Percentiles rank a stretch among this genome's conserved stretches.
Conservation (phyloP, 202 grass and related monocot genomes). For the Panicum hallii region DNA sequence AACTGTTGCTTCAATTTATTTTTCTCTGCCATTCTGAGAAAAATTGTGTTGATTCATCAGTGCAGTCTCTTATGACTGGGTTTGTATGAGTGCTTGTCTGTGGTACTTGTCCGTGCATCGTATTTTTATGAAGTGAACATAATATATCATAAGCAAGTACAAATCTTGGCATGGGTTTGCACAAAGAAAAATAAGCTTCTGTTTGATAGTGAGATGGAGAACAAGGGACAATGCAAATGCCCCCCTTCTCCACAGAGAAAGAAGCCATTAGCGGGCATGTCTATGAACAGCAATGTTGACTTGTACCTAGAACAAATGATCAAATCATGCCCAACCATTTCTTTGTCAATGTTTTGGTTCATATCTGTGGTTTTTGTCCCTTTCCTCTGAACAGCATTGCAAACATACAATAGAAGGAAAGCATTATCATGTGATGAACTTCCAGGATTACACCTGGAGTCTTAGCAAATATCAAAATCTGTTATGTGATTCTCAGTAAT, state of each 20-base stretch:
- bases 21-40: slow-evolving; percentile 15
- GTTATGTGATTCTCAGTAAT: background rate
- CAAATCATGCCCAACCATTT: slow-evolving; percentile 28
- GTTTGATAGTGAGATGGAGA: slow-evolving; percentile 25
- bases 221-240: slow-evolving; percentile 15
- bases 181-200: slow-evolving; percentile 25
- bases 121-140: slow-evolving; percentile 28
- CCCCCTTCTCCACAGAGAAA: background rate
- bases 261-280: slow-evolving; percentile 25
- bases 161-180: slow-evolving; percentile 34
- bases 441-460: slow-evolving; percentile 26
- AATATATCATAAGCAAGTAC: slow-evolving; percentile 12
- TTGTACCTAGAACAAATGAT: slow-evolving; percentile 26
- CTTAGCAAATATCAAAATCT: slow-evolving; percentile 3
- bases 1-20: slow-evolving; percentile 13
- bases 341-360: slow-evolving; percentile 6
- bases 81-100: slow-evolving; percentile 1
- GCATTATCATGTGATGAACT: slow-evolving; percentile 8
- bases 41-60: slow-evolving; percentile 38
- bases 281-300: slow-evolving; percentile 6
- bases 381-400: slow-evolving; percentile 23
- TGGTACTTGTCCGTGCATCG: slow-evolving; percentile 28
- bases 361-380: background rate
- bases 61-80: slow-evolving; percentile 27
- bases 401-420: slow-evolving; percentile 24